phyloP scores from a whole-genome alignment of 2,329 filamentous ascomycete genomes.

The Chalaropsis ovoidea region DNA sequence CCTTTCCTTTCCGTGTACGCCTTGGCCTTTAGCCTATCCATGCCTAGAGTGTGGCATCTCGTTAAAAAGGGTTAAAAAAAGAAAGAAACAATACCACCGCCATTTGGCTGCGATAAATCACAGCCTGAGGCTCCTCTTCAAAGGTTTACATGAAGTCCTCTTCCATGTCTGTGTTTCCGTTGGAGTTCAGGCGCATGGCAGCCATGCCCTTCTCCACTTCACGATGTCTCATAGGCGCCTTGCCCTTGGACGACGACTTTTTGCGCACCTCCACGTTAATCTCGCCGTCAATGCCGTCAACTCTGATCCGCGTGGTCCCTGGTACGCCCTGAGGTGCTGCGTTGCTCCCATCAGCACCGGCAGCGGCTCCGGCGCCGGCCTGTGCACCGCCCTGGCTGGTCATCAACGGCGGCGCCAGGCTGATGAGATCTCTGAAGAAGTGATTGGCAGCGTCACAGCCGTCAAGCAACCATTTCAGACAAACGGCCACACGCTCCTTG shows the following conservation, averaged over 20 bases:
- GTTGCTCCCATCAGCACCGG: conserved; percentile 3
- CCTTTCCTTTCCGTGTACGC: neutral
- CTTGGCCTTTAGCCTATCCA: neutral
- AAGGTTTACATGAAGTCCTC: conserved; percentile 26
- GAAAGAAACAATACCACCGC: neutral
- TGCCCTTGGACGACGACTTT: conserved; percentile 18
- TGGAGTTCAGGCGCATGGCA: conserved; percentile 20
- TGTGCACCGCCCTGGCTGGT: conserved; percentile 11
- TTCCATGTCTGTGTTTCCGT: conserved; percentile 26
- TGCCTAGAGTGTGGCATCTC: neutral
- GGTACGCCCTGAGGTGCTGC: conserved; percentile 9
- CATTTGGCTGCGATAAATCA: no score
- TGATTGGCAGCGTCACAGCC: conserved; percentile 63
- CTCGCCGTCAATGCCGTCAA: conserved; percentile 48
- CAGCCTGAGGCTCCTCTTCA: neutral
- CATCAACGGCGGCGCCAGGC: conserved; percentile 33
- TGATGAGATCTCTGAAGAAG: conserved; percentile 56
- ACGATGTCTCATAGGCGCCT: conserved; percentile 25
- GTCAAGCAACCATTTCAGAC: conserved; percentile 72
- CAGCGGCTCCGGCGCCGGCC: neutral
- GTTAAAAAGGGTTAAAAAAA: neutral
- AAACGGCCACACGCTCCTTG: conserved; percentile 80
- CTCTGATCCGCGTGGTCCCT: conserved; percentile 33
- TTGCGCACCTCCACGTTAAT: conserved; percentile 45
- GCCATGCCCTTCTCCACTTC: conserved; percentile 23